A percentile compares a stretch with the other conserved stretches of the same genome.
Conservation (phyloP, 2,329 filamentous ascomycete genomes). For the Alternaria sp. region DNA sequence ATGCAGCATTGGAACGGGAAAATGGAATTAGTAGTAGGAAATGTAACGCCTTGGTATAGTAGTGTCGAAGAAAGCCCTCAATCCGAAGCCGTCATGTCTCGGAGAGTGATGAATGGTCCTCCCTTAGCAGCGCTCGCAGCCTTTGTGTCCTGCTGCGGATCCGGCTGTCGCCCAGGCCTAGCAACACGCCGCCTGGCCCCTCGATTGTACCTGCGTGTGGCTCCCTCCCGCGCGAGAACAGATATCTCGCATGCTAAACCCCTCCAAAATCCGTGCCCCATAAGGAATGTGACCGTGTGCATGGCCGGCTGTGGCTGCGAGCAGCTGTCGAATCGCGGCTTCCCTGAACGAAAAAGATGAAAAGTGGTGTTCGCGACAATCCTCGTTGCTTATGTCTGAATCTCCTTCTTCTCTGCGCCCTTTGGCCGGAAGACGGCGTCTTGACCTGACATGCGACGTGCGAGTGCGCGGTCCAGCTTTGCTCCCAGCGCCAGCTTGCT, state of each 20-base stretch:
- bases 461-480: slow-evolving; percentile 87
- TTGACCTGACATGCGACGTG: slow-evolving; percentile 83
- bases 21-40: not conserved
- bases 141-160: not conserved
- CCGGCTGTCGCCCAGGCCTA: not conserved
- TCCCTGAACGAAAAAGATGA: not conserved
- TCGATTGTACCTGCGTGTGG: not conserved
- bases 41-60: slow-evolving; percentile 3
- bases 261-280: slow-evolving; percentile 3
- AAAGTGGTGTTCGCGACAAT: not conserved
- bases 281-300: slow-evolving; percentile 2
- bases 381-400: slow-evolving; percentile 30
- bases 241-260: slow-evolving; percentile 15
- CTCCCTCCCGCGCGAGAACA: not conserved
- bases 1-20: not conserved
- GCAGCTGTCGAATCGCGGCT: slow-evolving; percentile 6
- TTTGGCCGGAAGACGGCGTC: slow-evolving; percentile 80
- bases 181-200: not conserved
- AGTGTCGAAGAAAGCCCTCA: not conserved
- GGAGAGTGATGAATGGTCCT: not conserved
- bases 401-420: slow-evolving; percentile 43
- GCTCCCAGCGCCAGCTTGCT: slow-evolving; percentile 87
- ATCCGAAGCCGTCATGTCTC: not conserved
- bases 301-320: slow-evolving; percentile 6
- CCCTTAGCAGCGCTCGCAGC: not conserved